Conservation (phyloP, 108 stramenopile genomes). For the Parietichytrium sp. region DNA sequence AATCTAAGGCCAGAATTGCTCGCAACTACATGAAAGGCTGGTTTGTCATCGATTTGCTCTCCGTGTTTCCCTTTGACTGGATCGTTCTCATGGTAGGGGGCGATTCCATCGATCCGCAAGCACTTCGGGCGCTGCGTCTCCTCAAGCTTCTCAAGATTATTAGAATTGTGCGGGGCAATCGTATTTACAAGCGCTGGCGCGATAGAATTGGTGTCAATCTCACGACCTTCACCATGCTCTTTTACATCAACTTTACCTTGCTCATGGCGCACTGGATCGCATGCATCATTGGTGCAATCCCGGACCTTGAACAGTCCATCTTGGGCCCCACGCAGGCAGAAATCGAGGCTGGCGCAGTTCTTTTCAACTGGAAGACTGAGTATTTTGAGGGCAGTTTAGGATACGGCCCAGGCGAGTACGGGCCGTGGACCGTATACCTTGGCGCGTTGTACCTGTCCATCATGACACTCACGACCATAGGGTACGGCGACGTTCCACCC, state of each 20-base stretch:
- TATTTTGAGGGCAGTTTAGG: slow-evolving; percentile 5
- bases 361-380: background rate
- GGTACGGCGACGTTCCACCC: background rate
- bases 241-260: background rate
- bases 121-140: slow-evolving; percentile 27
- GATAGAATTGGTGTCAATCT: slow-evolving; percentile 5
- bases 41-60: slow-evolving; percentile 18
- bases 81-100: background rate
- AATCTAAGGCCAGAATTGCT: background rate
- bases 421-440: background rate
- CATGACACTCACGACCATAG: slow-evolving; percentile 6
- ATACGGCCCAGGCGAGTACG: background rate
- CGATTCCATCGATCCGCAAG: background rate
- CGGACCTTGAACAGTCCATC: background rate
- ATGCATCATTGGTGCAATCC: background rate
- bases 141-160: slow-evolving; percentile 31
- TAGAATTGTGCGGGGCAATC: background rate
- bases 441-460: background rate
- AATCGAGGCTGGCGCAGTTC: too few relatives aligned
- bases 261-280: slow-evolving; percentile 38
- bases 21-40: background rate
- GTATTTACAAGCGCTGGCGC: slow-evolving; percentile 14
- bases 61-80: slow-evolving; percentile 20
- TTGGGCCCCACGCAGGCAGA: background rate
- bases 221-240: background rate